Conservation (phyloP, 2,329 filamentous ascomycete genomes). For the Trichoderma arundinaceum region DNA sequence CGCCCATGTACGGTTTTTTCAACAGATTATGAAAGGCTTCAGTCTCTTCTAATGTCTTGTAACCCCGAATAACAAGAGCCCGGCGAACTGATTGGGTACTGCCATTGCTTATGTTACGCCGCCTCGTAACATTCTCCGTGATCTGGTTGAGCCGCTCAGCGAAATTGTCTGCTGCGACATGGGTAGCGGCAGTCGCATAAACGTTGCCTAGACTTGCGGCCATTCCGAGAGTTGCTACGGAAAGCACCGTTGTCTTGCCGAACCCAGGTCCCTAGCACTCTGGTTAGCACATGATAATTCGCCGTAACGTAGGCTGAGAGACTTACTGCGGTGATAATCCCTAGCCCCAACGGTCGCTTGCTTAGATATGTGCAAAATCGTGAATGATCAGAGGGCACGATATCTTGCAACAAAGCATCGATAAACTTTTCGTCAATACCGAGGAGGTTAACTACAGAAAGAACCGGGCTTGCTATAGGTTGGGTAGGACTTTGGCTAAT, state of each 20-base stretch:
- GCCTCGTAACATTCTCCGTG: not conserved
- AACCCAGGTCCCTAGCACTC: constrained; percentile 32
- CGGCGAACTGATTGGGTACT: not conserved
- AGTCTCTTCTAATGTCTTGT: constrained; percentile 2
- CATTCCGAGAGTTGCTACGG: constrained; percentile 29
- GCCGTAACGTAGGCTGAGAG: not conserved
- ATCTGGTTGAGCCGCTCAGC: constrained; percentile 6
- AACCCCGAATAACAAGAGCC: not conserved
- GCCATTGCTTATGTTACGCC: not conserved
- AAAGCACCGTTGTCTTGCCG: constrained; percentile 31
- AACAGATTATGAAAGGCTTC: constrained; percentile 9
- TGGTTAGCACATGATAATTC: not conserved
- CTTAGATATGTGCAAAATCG: constrained; percentile 33
- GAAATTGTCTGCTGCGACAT: constrained; percentile 27
- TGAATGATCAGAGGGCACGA: constrained; percentile 4
- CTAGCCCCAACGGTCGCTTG: constrained; percentile 28
- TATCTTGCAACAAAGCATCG: constrained; percentile 24
- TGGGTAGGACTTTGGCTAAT: not conserved
- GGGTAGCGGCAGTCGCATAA: constrained; percentile 23
- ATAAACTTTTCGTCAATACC: not conserved
- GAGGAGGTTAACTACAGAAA: constrained; percentile 24
- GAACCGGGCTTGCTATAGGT: not conserved
- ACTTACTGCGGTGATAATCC: constrained; percentile 34
- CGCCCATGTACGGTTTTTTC: not conserved
- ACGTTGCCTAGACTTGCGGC: constrained; percentile 23